Conservation (phyloP, 495 filamentous ascomycete genomes). For the Letharia lupina region DNA sequence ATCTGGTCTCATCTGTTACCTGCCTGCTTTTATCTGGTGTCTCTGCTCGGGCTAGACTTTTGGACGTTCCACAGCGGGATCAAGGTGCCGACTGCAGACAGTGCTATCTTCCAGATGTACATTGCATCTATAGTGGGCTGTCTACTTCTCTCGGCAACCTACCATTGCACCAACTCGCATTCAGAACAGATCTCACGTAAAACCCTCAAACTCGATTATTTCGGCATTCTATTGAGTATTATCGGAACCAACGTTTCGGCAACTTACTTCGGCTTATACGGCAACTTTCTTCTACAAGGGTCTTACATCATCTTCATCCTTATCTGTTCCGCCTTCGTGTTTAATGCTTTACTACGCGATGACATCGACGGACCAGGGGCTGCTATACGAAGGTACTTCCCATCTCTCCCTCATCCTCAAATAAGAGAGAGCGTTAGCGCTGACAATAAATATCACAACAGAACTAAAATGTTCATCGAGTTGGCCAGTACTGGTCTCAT, state of each 20-base stretch:
- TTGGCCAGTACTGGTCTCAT: neutral
- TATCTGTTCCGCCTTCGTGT: neutral
- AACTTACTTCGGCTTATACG: neutral
- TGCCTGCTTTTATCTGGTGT: neutral
- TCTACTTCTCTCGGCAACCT: neutral
- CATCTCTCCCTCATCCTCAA: neutral
- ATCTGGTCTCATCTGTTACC: neutral
- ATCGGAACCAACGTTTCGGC: neutral
- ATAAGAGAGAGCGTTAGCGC: neutral
- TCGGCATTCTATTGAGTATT: neutral
- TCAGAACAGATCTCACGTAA: neutral
- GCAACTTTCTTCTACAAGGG: neutral
- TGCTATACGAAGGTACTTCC: neutral
- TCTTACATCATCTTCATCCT: neutral
- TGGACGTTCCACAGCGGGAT: neutral
- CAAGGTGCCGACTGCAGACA: neutral
- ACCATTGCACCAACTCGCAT: neutral
- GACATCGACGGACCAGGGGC: neutral
- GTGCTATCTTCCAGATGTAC: neutral
- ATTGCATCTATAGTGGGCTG: neutral
- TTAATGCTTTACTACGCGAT: neutral
- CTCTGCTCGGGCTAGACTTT: neutral
- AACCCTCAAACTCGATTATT: neutral
- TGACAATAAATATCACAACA: neutral
- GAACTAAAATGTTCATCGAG: neutral